Conservation (phyloP, 768 basidiomycete species). For the Rhodocollybia butyracea region DNA sequence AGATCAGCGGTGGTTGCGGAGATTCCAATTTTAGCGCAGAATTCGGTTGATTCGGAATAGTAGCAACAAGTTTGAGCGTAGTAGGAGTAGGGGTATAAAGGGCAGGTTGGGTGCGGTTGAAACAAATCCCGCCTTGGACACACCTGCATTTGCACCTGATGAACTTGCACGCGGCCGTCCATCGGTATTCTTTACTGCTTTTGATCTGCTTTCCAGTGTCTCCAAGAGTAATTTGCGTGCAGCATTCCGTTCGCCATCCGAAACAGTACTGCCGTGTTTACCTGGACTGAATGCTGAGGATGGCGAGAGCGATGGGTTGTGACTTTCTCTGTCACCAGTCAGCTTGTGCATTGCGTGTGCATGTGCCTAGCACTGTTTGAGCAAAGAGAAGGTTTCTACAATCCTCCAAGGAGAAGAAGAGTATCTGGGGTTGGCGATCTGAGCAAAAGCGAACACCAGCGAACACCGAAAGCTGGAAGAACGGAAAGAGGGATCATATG, state of each 20-base stretch:
- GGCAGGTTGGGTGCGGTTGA: constrained; percentile 62
- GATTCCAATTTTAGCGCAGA: not conserved
- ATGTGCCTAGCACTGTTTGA: constrained; percentile 89
- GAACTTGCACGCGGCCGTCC: constrained; percentile 48
- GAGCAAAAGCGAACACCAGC: constrained; percentile 39
- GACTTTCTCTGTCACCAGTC: constrained; percentile 68
- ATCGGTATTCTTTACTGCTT: constrained; percentile 50
- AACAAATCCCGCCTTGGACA: constrained; percentile 49
- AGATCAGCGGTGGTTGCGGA: not conserved
- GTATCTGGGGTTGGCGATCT: constrained; percentile 46
- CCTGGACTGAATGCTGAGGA: constrained; percentile 45
- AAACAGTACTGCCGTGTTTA: constrained; percentile 75
- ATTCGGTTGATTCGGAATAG: constrained; percentile 21
- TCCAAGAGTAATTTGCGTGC: constrained; percentile 68
- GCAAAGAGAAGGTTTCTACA: constrained; percentile 76
- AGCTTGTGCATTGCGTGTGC: constrained; percentile 83
- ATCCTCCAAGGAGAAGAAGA: constrained; percentile 73
- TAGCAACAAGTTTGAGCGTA: constrained; percentile 30
- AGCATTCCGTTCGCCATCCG: constrained; percentile 75
- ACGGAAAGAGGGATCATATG: no score
- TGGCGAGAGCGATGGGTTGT: constrained; percentile 53
- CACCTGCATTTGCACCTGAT: constrained; percentile 35
- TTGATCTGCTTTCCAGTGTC: constrained; percentile 54
- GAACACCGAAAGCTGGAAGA: no score
- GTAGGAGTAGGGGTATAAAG: constrained; percentile 48